Conservation (phyloP, 768 basidiomycete genomes). For the Inosperma sp. region DNA sequence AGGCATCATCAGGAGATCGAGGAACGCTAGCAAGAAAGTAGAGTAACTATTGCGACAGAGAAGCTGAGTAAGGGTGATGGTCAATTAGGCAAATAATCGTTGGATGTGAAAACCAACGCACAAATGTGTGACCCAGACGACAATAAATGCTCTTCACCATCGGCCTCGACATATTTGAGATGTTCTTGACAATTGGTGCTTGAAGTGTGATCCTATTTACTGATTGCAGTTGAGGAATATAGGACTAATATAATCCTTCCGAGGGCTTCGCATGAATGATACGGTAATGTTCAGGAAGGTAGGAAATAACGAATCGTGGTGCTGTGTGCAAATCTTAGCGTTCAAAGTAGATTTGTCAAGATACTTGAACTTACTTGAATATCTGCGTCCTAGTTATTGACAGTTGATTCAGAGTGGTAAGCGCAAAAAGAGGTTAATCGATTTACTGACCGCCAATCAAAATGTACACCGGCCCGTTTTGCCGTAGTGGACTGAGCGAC, state of each 20-base stretch:
- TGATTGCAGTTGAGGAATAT: constrained; percentile 55
- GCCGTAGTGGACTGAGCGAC: no score
- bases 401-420: no score
- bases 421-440: no score
- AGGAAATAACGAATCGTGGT: constrained; percentile 75
- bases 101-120: constrained; percentile 33
- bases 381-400: no score
- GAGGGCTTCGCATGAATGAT: constrained; percentile 77
- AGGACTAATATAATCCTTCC: constrained; percentile 87
- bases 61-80: constrained; percentile 44
- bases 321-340: constrained; percentile 36
- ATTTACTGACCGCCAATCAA: no score
- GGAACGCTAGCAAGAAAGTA: constrained; percentile 48
- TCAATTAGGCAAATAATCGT: neutral
- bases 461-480: no score
- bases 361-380: neutral
- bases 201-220: constrained; percentile 72
- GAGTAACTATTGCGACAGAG: constrained; percentile 58
- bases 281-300: constrained; percentile 79
- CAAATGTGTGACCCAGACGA: constrained; percentile 81
- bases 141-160: constrained; percentile 37
- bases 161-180: constrained; percentile 54
- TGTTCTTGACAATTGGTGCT: constrained; percentile 70
- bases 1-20: constrained; percentile 31
- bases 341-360: neutral